Evolutionary conservation across 495 filamentous ascomycete genomes (phyloP).

Genomic region (Aspergillus nidulans): DNA sequence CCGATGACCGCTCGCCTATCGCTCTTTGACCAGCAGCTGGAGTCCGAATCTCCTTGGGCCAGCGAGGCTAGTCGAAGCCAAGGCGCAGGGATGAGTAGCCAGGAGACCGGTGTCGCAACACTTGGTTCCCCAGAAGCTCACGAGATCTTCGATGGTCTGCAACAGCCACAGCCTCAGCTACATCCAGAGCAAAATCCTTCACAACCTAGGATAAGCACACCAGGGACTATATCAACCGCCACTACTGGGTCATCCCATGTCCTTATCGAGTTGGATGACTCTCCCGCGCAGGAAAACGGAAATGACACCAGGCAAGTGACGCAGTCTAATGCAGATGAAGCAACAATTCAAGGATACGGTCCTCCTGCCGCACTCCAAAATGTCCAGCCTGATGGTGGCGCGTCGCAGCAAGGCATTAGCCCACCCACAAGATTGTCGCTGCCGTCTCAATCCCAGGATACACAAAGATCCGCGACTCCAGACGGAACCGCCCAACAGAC

Average conservation of each 20-base stretch:
- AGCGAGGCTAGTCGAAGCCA: conserved; percentile 12
- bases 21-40: conserved; percentile 31
- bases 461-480: conserved; percentile 17
- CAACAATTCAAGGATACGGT: not conserved
- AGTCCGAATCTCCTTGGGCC: conserved; percentile 24
- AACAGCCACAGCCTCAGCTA: conserved; percentile 1
- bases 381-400: conserved; percentile 1
- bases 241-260: conserved; percentile 37
- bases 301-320: conserved; percentile 2
- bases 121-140: not conserved
- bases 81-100: not conserved
- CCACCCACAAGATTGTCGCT: not conserved
- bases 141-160: not conserved
- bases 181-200: conserved; percentile 14
- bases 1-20: conserved; percentile 46
- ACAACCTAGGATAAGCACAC: conserved; percentile 20
- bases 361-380: not conserved
- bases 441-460: conserved; percentile 1
- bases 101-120: not conserved
- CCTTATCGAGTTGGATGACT: conserved; percentile 34
- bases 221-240: conserved; percentile 23
- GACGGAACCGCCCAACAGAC: conserved; percentile 35
- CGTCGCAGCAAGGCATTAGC: conserved; percentile 9
- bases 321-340: conserved; percentile 16
- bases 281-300: conserved; percentile 7